phyloP scores from a whole-genome alignment of 2,329 filamentous ascomycete genomes.

The Hirsutella thompsonii region DNA sequence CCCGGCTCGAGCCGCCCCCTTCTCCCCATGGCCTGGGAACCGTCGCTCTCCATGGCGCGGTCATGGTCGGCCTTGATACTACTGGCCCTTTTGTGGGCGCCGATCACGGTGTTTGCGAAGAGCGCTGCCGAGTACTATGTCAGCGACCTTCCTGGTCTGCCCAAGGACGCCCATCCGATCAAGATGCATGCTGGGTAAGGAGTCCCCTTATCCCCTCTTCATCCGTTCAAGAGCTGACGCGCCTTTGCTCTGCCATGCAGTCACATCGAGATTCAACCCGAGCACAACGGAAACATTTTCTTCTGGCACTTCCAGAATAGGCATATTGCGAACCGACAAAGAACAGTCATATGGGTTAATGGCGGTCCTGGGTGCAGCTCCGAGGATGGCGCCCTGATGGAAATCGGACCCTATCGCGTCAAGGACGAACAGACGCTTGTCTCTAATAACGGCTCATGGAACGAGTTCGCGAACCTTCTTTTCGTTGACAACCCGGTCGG shows the following conservation, averaged over 20 bases:
- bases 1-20: slow-evolving; percentile 1
- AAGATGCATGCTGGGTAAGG: slow-evolving; percentile 99
- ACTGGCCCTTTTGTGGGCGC: slow-evolving; percentile 27
- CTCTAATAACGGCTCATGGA: slow-evolving; percentile 92
- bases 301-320: slow-evolving; percentile 98
- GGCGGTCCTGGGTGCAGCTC: slow-evolving; percentile 95
- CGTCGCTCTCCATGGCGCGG: slow-evolving; percentile 2
- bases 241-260: slow-evolving; percentile 28
- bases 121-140: slow-evolving; percentile 74
- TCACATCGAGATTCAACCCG: slow-evolving; percentile 79
- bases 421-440: slow-evolving; percentile 58
- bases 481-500: slow-evolving; percentile 97
- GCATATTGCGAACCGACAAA: slow-evolving; percentile 82
- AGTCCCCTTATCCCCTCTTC: slow-evolving; percentile 19
- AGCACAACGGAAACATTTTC: slow-evolving; percentile 86
- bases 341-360: slow-evolving; percentile 94
- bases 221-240: slow-evolving; percentile 9
- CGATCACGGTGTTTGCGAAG: slow-evolving; percentile 15
- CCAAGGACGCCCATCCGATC: slow-evolving; percentile 55
- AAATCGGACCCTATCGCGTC: slow-evolving; percentile 85
- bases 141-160: slow-evolving; percentile 70
- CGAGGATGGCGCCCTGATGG: slow-evolving; percentile 92
- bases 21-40: slow-evolving; percentile 4
- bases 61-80: slow-evolving; percentile 18
- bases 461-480: slow-evolving; percentile 92